Conservation (phyloP, 2,329 filamentous ascomycete species). For the Onygenales sp. region DNA sequence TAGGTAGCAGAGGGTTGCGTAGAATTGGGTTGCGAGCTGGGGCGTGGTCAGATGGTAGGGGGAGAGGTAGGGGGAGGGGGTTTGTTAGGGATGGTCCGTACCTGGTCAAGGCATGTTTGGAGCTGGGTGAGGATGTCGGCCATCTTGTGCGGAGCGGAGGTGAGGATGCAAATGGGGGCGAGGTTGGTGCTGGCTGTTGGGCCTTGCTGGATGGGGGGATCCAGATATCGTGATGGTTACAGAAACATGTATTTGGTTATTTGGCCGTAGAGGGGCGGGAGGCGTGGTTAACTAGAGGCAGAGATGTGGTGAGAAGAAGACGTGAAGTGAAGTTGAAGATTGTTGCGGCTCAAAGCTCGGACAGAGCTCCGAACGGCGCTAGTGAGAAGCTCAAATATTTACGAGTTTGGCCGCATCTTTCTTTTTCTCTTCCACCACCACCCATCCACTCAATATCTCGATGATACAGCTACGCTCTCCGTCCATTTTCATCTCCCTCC, state of each 20-base stretch:
- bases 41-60: not conserved
- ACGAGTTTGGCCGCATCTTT: not conserved
- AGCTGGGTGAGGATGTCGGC: conserved; percentile 41
- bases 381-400: not conserved
- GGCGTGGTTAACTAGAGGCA: not conserved
- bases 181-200: not conserved
- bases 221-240: not conserved
- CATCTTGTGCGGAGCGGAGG: conserved; percentile 17
- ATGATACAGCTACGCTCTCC: not conserved
- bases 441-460: not conserved
- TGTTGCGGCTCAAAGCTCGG: not conserved
- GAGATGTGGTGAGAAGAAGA: not conserved
- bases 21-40: conserved; percentile 42
- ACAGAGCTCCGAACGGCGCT: not conserved
- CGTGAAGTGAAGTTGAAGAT: not conserved
- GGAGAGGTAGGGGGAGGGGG: not conserved
- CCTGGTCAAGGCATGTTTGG: conserved; percentile 42
- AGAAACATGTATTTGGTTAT: not conserved
- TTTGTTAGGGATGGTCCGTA: conserved; percentile 12
- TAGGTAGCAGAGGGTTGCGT: conserved; percentile 41
- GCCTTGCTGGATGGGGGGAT: not conserved
- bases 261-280: not conserved
- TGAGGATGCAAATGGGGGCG: not conserved
- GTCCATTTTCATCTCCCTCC: not conserved
- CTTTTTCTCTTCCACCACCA: not conserved